Evolutionary conservation across 768 basidiomycete genomes (phyloP).

Genomic region (Lactifluus piperatus): DNA sequence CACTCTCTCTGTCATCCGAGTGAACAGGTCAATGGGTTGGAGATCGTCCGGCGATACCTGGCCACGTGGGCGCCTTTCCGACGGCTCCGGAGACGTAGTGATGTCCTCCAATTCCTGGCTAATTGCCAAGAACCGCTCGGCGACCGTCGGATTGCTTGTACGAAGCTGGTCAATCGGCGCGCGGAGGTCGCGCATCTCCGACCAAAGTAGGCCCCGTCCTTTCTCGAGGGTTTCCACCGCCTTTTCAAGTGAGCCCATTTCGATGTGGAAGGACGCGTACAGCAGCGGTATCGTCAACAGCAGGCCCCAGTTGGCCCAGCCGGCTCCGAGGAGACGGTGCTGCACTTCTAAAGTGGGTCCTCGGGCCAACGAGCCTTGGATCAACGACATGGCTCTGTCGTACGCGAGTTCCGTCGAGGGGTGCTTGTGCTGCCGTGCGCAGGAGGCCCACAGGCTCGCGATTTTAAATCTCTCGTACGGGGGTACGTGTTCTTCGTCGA

Average conservation of each 20-base stretch:
- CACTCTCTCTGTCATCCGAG: not conserved
- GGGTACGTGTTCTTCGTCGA: not conserved
- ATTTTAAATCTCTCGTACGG: not conserved
- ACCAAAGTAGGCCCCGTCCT: slow-evolving; percentile 16
- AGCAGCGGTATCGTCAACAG: not conserved
- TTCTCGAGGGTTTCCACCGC: slow-evolving; percentile 12
- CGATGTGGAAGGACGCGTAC: slow-evolving; percentile 1
- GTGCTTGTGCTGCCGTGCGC: not conserved
- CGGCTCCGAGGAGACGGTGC: not conserved
- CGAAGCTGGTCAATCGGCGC: slow-evolving; percentile 10
- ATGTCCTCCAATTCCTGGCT: not conserved
- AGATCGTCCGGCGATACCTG: not conserved
- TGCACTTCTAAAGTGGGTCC: not conserved
- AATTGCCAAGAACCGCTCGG: not conserved
- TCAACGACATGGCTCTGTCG: not conserved
- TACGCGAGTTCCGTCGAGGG: not conserved
- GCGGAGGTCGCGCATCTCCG: slow-evolving; percentile 15
- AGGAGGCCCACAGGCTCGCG: slow-evolving; percentile 1
- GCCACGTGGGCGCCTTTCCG: not conserved
- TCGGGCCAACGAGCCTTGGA: not conserved
- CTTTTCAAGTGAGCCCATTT: not conserved
- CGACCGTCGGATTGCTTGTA: not conserved
- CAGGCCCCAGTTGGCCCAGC: not conserved
- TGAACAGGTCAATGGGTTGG: not conserved
- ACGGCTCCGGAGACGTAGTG: not conserved